Conservation (phyloP, 352 stramenopile genomes). For the Halophytophthora polymorphica region DNA sequence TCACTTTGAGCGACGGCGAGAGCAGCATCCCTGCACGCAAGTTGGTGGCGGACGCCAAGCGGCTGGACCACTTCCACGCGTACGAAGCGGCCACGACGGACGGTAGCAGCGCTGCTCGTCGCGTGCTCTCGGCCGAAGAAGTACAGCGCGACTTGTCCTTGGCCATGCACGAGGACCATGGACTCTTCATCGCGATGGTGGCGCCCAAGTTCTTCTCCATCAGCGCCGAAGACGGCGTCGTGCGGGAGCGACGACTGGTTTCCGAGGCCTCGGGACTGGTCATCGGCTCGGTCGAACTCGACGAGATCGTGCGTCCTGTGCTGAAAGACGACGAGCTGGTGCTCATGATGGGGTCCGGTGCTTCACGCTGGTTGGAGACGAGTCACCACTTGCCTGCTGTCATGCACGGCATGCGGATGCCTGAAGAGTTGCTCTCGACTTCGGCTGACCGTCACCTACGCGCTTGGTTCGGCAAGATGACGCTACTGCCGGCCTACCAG, state of each 20-base stretch:
- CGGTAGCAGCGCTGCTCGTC: neutral
- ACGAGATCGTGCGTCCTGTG: conserved; percentile 35
- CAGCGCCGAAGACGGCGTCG: conserved; percentile 7
- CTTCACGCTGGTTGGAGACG: conserved; percentile 40
- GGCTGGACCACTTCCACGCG: conserved; percentile 64
- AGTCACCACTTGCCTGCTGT: conserved; percentile 44
- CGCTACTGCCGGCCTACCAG: conserved; percentile 42
- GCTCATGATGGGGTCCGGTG: conserved; percentile 53
- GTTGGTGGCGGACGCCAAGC: conserved; percentile 40
- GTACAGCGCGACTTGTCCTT: conserved; percentile 38
- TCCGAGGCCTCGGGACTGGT: conserved; percentile 39
- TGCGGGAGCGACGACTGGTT: conserved; percentile 21
- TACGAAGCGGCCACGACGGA: conserved; percentile 33
- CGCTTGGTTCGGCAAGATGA: conserved; percentile 66
- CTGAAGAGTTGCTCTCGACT: conserved; percentile 14
- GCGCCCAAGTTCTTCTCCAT: conserved; percentile 48
- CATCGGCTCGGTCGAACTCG: conserved; percentile 24
- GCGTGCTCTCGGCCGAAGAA: conserved; percentile 4
- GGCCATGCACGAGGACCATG: conserved; percentile 52
- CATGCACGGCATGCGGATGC: conserved; percentile 64
- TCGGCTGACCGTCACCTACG: conserved; percentile 29
- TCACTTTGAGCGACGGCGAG: conserved; percentile 34
- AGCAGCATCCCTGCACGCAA: conserved; percentile 28
- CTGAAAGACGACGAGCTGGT: conserved; percentile 54
- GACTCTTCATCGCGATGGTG: conserved; percentile 51